Conservation (phyloP, 2,329 filamentous ascomycete genomes). For the Cladophialophora carrionii region DNA sequence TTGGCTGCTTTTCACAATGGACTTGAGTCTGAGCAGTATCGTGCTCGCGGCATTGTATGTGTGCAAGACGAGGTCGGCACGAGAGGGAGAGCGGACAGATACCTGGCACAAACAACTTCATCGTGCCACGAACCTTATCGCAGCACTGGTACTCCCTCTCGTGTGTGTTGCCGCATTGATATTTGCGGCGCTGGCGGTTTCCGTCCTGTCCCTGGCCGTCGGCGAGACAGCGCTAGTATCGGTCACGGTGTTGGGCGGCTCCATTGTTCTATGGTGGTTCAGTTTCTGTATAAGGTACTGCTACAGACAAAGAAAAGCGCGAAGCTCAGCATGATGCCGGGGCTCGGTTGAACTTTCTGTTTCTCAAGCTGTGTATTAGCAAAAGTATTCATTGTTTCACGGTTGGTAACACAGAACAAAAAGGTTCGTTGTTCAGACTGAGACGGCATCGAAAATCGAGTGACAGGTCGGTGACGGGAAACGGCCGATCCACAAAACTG, state of each 20-base stretch:
- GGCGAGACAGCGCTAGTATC: slow-evolving; percentile 7
- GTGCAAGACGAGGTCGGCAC: slow-evolving; percentile 4
- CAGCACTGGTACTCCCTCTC: neutral
- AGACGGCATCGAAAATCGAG: slow-evolving; percentile 1
- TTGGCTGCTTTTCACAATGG: slow-evolving; percentile 9
- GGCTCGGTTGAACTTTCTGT: neutral
- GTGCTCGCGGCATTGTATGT: slow-evolving; percentile 7
- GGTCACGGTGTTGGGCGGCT: neutral
- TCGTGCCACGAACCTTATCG: slow-evolving; percentile 2
- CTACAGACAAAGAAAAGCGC: neutral
- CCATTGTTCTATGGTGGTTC: slow-evolving; percentile 5
- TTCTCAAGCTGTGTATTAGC: neutral
- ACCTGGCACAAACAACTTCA: neutral
- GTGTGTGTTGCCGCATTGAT: neutral
- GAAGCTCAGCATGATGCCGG: neutral
- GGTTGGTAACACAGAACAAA: neutral
- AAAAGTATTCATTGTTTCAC: neutral
- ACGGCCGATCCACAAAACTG: neutral
- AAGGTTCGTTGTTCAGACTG: neutral
- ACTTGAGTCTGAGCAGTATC: slow-evolving; percentile 7
- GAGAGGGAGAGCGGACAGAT: neutral
- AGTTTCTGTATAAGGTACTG: slow-evolving; percentile 6
- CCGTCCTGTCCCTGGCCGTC: neutral
- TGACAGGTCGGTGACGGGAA: neutral
- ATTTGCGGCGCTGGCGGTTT: slow-evolving; percentile 7